Conservation (phyloP, 805 yeast genomes). For the Yueomyces sp. region DNA sequence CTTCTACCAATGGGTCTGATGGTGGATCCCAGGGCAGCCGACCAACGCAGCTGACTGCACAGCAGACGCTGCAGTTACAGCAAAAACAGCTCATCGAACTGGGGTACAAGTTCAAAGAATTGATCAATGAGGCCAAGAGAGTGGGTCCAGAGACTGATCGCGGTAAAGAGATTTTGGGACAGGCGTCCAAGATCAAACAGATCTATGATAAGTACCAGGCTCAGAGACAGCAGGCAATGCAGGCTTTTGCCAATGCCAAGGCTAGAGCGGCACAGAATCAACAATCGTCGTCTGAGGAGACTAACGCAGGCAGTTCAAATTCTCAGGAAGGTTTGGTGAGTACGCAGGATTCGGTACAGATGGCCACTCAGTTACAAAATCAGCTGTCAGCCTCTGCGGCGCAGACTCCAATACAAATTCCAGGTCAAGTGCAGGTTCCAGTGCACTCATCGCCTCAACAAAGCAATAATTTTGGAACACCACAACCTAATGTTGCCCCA, state of each 20-base stretch:
- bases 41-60: background rate
- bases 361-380: background rate
- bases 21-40: background rate
- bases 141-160: constrained; percentile 46
- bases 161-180: constrained; percentile 48
- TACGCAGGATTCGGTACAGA: background rate
- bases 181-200: constrained; percentile 51
- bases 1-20: background rate
- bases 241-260: background rate
- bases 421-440: background rate
- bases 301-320: background rate
- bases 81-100: constrained; percentile 33
- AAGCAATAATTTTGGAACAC: background rate
- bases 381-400: background rate
- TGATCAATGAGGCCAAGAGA: constrained; percentile 46
- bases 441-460: background rate
- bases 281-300: background rate
- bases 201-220: constrained; percentile 41
- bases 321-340: background rate
- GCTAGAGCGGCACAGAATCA: constrained; percentile 4
- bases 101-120: constrained; percentile 43
- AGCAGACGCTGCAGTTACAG: constrained; percentile 2
- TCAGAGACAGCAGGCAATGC: constrained; percentile 11
- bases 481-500: background rate
- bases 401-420: background rate